phyloP scores from a whole-genome alignment of 495 filamentous ascomycete species.

The Aeminium ludgeri region DNA sequence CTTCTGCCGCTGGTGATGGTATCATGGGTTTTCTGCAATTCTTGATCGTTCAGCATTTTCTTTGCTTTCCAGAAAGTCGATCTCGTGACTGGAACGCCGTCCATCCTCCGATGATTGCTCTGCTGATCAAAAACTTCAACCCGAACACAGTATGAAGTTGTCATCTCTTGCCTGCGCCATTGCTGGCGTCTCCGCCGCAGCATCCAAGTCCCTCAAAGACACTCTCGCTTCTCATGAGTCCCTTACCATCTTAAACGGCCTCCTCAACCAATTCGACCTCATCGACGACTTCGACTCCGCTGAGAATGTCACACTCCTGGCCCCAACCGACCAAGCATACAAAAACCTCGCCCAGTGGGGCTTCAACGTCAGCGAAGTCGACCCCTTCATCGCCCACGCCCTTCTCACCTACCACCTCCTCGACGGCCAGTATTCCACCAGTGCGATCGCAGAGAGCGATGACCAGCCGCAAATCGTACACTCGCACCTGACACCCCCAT shows the following conservation, averaged over 20 bases:
- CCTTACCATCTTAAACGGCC: slow-evolving; percentile 1
- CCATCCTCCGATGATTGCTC: no score
- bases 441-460: neutral
- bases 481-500: neutral
- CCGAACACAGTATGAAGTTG: no score
- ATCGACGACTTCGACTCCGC: neutral
- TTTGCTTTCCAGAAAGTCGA: no score
- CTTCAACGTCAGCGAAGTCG: slow-evolving; percentile 5
- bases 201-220: neutral
- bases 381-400: slow-evolving; percentile 2
- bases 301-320: slow-evolving; percentile 1
- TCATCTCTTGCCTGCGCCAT: no score
- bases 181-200: no score
- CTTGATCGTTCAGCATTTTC: no score
- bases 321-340: slow-evolving; percentile 2
- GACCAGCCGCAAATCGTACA: neutral
- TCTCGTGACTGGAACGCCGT: no score
- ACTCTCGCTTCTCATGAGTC: slow-evolving; percentile 1
- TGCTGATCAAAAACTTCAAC: no score
- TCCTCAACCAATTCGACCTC: slow-evolving; percentile 2
- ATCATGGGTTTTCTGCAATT: no score
- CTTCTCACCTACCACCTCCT: slow-evolving; percentile 3
- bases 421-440: neutral
- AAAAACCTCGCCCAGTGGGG: slow-evolving; percentile 1
- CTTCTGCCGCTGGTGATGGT: no score